Percentiles rank a stretch among this genome's conserved stretches.
Conservation (phyloP, 2,329 filamentous ascomycete species). For the Diaporthe vaccinii region DNA sequence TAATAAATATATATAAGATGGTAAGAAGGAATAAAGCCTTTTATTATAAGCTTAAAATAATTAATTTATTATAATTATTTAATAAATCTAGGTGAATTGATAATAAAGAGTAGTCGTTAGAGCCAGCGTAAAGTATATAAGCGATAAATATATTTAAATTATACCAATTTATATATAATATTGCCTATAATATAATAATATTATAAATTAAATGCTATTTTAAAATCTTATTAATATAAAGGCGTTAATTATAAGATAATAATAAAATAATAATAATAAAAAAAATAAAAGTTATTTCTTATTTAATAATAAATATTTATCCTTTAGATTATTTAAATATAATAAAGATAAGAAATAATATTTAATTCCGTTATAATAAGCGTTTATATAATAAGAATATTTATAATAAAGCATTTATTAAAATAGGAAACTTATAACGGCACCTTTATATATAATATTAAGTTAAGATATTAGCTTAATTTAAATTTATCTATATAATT, state of each 20-base stretch:
- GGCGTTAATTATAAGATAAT: too few relatives aligned
- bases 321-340: background rate
- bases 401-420: background rate
- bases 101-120: background rate
- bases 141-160: background rate
- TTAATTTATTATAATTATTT: background rate
- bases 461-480: background rate
- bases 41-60: too few relatives aligned
- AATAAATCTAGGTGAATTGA: background rate
- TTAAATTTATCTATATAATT: background rate
- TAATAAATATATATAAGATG: too few relatives aligned
- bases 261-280: background rate
- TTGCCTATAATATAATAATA: too few relatives aligned
- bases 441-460: background rate
- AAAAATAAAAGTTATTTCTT: background rate
- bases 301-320: background rate
- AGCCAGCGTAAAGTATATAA: background rate
- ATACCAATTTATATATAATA: background rate
- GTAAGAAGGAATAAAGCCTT: too few relatives aligned
- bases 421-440: background rate
- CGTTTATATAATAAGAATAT: background rate
- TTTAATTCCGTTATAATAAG: background rate
- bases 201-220: too few relatives aligned
- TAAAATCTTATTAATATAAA: too few relatives aligned
- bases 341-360: background rate